A percentile compares a stretch with the other conserved stretches of the same genome.
phyloP scores from a whole-genome alignment of 2,329 filamentous ascomycete genomes.

The Onygenales sp. region DNA sequence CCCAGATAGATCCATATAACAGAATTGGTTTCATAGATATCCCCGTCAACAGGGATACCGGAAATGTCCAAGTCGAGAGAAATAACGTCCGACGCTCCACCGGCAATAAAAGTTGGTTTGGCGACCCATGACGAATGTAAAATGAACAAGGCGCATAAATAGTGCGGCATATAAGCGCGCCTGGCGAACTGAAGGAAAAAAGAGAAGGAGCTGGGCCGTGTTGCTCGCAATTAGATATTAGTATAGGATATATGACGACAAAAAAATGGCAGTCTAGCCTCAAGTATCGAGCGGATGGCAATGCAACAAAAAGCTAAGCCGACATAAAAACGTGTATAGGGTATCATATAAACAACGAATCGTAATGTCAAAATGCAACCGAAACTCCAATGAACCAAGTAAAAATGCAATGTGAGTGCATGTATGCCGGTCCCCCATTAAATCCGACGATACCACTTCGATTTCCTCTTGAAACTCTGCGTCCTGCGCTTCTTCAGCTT shows the following conservation, averaged over 20 bases:
- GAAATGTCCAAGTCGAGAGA: too few relatives aligned
- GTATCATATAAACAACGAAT: neutral
- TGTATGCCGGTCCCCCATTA: neutral
- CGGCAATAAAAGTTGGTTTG: too few relatives aligned
- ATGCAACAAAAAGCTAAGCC: neutral
- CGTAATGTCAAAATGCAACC: neutral
- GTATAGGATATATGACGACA: neutral
- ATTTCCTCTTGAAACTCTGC: neutral
- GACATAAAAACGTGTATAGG: neutral
- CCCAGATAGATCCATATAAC: too few relatives aligned
- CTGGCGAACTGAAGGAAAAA: too few relatives aligned
- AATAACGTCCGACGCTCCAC: too few relatives aligned
- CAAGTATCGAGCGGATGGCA: neutral
- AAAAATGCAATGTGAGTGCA: neutral
- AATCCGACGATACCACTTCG: constrained; percentile 1
- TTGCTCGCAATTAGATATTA: too few relatives aligned
- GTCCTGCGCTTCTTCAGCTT: neutral
- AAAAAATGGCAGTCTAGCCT: neutral
- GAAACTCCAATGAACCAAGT: neutral
- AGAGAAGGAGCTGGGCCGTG: too few relatives aligned
- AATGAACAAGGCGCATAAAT: too few relatives aligned
- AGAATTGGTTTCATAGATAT: too few relatives aligned
- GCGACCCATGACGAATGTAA: too few relatives aligned
- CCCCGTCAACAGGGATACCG: too few relatives aligned
- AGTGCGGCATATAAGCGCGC: too few relatives aligned